Percentiles rank a stretch among this genome's conserved stretches.
phyloP scores from a whole-genome alignment of 2,329 filamentous ascomycete genomes.

The Nemania diffusa region DNA sequence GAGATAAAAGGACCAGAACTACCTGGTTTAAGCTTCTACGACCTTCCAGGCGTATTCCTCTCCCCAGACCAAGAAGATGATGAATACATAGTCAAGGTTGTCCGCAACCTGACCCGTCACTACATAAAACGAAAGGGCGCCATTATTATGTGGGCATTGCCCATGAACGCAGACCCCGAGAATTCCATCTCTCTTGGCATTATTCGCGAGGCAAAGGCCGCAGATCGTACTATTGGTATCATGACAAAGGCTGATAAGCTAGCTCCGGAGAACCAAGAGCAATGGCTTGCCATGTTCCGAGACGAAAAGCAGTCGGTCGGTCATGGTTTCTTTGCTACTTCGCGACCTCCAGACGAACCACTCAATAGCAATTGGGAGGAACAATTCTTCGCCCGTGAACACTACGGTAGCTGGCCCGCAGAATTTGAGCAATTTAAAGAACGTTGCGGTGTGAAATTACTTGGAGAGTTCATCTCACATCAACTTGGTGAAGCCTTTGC shows the following conservation, averaged over 20 bases:
- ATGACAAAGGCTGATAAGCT: conserved; percentile 87
- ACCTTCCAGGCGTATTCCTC: conserved; percentile 84
- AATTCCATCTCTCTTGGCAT: conserved; percentile 77
- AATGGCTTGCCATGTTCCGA: conserved; percentile 72
- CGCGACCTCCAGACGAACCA: conserved; percentile 67
- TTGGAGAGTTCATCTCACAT: conserved; percentile 63
- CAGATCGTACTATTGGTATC: conserved; percentile 74
- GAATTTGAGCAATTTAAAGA: conserved; percentile 60
- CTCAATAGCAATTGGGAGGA: conserved; percentile 65
- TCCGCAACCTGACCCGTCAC: conserved; percentile 74
- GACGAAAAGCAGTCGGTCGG: conserved; percentile 71
- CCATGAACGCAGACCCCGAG: conserved; percentile 81
- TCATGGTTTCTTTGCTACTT: conserved; percentile 83
- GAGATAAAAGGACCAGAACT: conserved; percentile 78
- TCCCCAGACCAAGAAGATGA: conserved; percentile 72
- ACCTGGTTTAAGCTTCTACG: conserved; percentile 82
- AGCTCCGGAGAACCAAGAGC: conserved; percentile 58
- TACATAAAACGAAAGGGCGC: conserved; percentile 77
- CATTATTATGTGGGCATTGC: conserved; percentile 79
- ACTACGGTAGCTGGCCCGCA: conserved; percentile 58
- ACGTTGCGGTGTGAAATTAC: conserved; percentile 63
- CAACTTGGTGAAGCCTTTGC: conserved; percentile 65
- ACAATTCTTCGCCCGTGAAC: conserved; percentile 58
- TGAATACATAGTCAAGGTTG: conserved; percentile 75
- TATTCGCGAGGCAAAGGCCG: conserved; percentile 67